Base-by-base conservation (phyloP, 163 green algal species). In the Scenedesmus sp. region DNA sequence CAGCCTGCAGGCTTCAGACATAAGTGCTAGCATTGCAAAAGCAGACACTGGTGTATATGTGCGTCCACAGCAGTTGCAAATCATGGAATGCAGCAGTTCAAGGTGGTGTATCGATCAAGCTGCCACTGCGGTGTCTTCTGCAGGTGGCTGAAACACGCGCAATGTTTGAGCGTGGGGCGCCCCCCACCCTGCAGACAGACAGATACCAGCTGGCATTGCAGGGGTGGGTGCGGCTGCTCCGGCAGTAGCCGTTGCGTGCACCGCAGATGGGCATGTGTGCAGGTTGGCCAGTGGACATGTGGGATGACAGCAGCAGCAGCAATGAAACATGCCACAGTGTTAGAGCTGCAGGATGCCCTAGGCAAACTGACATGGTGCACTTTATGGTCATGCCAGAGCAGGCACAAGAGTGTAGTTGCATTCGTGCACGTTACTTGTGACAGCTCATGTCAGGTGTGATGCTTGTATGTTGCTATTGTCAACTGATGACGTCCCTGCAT, bases 131-230 rank as follows among this genome's bases (percentile, higher is more conserved):
- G 23, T 18, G 5, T 18, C 54, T 23, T 4, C 54, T 54, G 54
- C 87, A 91, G 87, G 87, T 91, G 73, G 16, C 34, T 16, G 87
- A 74, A 5, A 85, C 73, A 12, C 15, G 8, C 6, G 87, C 70
- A 8, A 77, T 85, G 70, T 77, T 91, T 82, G 87, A 34, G 9
- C 70, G 73, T 15, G 87, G 87, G 10, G 15, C 52, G 23, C 67
- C 87, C 2, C 87, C 87, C 5, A 85, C n/a, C 12, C 57, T 77
- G 73, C 56, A 74, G 9, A 81, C 87, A 6, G 87, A 91, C 87
- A 73, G 87, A 18, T 76, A 46, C 9, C 7, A 86, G 56, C 6
- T 85, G 20, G 10, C 8, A 1, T 55, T 91, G 7, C 87, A 91
- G 54, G 87, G 87, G 87, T 91, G 55, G 18, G 87, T 15, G 5